Conservation (phyloP, 257 asterid genomes). For the Ilex asprella region DNA sequence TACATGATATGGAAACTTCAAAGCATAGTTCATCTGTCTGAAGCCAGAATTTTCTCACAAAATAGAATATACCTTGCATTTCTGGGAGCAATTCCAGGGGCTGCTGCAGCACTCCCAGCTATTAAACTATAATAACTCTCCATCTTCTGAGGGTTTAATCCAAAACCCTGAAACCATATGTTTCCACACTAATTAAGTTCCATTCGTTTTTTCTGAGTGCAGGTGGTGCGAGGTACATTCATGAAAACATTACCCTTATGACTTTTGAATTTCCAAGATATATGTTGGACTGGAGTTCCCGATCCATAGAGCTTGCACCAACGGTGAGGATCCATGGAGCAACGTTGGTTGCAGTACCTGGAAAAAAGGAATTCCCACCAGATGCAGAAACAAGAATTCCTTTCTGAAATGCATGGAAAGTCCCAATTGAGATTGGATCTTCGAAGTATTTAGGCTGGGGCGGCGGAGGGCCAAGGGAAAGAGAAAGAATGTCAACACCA, state of each 20-base stretch:
- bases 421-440: not conserved
- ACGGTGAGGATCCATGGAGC: conserved; percentile 2
- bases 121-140: conserved; percentile 29
- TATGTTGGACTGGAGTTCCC: not conserved
- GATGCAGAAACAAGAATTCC: not conserved
- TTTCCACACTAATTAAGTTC: too few relatives aligned
- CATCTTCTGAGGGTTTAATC: conserved; percentile 35
- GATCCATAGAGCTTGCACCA: not conserved
- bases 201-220: too few relatives aligned
- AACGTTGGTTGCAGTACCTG: not conserved
- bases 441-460: too few relatives aligned
- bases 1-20: too few relatives aligned
- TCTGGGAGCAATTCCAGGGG: conserved; percentile 34
- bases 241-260: too few relatives aligned
- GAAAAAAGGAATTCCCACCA: not conserved
- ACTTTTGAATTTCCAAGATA: not conserved
- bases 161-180: conserved; percentile 31
- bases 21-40: too few relatives aligned
- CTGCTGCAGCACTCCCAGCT: conserved; percentile 42
- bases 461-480: not conserved
- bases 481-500: not conserved
- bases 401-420: not conserved
- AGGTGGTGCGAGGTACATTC: too few relatives aligned
- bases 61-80: conserved; percentile 34
- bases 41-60: too few relatives aligned